Base-by-base conservation (phyloP, 768 basidiomycete genomes). In the Pisolithus sp. region DNA sequence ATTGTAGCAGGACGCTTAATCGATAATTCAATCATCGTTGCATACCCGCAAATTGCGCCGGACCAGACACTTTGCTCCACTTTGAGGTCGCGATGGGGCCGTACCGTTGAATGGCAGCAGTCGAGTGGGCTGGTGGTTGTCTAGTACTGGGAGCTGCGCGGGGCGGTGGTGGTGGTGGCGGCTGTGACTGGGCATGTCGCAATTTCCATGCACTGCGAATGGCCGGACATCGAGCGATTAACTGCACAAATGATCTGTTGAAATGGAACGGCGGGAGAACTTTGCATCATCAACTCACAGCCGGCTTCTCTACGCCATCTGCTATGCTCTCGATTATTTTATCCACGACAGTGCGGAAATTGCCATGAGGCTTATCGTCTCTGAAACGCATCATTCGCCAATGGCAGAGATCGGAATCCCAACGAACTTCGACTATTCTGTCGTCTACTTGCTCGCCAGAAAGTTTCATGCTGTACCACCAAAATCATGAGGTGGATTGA, bases 381-480 rank as follows among this genome's bases (percentile, higher is more conserved):
- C 96, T 71, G 65, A 95, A 94, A 43, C 96, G 82, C 82, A 98
- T 84, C 80, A 93, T 83, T 52, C 82, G 82, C 93, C 94, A 98
- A 43, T 75, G 73, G 28, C 76, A 76, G 23, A 71, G 59, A n/a
- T 57, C 64, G 7, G 76, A 53, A 59, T 95, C 87, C 95, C 96
- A 98, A 57, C 85, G 82, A 17, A 95, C 93, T 67, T 99, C 96
- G 18, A 98, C 85, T 37, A 98, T 80, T 10, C 95, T 81, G 67
- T 98, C 94, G 62, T 99, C 95, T 56, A 85, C 73, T 66, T 98
- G 95, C 62, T 94, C 88, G 7, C 86, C 83, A 2, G 82, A 79
- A 5, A 71, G 68, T 62, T 97, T 98, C 76, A 95, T 76, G 59
- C 95, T 98, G 63, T 17, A 28, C n/a, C 10, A 37, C n/a, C 31